A percentile compares a stretch with the other conserved stretches of the same genome.
These are phyloP conservation scores for Coniochaeta sp. DNA, from an alignment of 2,329 filamentous ascomycete genomes.

Conservation along the genomic window DNA sequence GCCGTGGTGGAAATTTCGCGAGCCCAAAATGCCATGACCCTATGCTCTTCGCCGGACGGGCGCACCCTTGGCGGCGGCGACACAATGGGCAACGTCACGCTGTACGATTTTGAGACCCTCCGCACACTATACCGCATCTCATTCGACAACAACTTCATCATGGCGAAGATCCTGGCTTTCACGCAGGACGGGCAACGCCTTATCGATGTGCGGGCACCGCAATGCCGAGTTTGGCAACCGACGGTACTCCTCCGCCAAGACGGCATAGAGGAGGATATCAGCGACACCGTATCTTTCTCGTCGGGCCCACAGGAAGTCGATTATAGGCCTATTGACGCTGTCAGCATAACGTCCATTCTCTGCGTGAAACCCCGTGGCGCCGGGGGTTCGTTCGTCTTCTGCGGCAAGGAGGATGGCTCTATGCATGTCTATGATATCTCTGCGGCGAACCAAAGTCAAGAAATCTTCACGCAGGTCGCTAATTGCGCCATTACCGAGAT, in stretches of 20 bases:
- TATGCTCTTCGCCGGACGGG: constrained; percentile 20
- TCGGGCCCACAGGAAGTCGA: constrained; percentile 7
- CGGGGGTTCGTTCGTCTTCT: constrained; percentile 7
- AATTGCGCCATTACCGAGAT: constrained; percentile 7
- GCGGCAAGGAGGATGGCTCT: constrained; percentile 12
- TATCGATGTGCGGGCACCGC: constrained; percentile 12
- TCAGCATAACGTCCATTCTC: constrained; percentile 10
- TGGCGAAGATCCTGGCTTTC: constrained; percentile 9
- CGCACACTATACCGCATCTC: constrained; percentile 10
- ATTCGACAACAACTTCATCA: constrained; percentile 3
- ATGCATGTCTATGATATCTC: constrained; percentile 12
- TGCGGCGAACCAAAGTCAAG: constrained; percentile 5
- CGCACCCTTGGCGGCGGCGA: constrained; percentile 19
- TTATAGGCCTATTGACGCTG: neutral
- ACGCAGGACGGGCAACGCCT: constrained; percentile 12
- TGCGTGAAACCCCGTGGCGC: neutral
- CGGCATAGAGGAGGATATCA: constrained; percentile 8
- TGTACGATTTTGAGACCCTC: constrained; percentile 20
- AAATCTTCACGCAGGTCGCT: constrained; percentile 9
- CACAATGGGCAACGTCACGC: constrained; percentile 13
- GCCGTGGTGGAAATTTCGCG: neutral
- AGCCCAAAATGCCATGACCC: constrained; percentile 9
- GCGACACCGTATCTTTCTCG: constrained; percentile 6
- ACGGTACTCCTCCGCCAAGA: constrained; percentile 13
- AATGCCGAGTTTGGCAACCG: constrained; percentile 18